A percentile compares a stretch with the other conserved stretches of the same genome.
phyloP scores from a whole-genome alignment of 495 filamentous ascomycete species.

The Chlorociboria aeruginascens region DNA sequence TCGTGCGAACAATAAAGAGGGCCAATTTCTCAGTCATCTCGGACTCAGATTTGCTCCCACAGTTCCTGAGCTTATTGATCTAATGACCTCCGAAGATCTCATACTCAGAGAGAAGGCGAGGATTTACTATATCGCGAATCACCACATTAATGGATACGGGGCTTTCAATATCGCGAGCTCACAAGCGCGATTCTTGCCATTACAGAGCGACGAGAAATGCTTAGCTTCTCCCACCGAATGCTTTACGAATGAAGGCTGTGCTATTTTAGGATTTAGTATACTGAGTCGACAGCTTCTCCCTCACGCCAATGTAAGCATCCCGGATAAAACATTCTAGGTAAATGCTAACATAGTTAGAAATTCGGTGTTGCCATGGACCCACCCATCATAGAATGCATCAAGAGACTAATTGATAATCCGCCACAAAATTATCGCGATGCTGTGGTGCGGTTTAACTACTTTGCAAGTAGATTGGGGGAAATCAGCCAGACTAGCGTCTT shows the following conservation, averaged over 20 bases:
- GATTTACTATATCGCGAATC: conserved; percentile 72
- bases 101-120: conserved; percentile 50
- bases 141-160: conserved; percentile 63
- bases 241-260: conserved; percentile 66
- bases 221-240: conserved; percentile 64
- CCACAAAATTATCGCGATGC: conserved; percentile 54
- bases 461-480: conserved; percentile 59
- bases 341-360: conserved; percentile 30
- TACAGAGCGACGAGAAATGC: conserved; percentile 48
- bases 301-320: conserved; percentile 39
- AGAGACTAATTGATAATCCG: conserved; percentile 54
- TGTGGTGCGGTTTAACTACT: conserved; percentile 62
- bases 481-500: conserved; percentile 47
- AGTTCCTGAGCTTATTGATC: conserved; percentile 56
- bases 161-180: conserved; percentile 42
- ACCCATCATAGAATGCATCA: conserved; percentile 59
- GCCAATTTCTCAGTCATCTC: conserved; percentile 54
- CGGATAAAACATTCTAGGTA: not conserved
- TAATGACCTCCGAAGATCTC: conserved; percentile 57
- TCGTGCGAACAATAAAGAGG: conserved; percentile 51
- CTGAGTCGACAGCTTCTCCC: conserved; percentile 57
- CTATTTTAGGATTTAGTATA: conserved; percentile 68
- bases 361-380: conserved; percentile 78
- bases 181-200: conserved; percentile 56
- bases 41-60: conserved; percentile 60